phyloP scores from a whole-genome alignment of 140 eudicot genomes.

The Cichorium intybus region DNA sequence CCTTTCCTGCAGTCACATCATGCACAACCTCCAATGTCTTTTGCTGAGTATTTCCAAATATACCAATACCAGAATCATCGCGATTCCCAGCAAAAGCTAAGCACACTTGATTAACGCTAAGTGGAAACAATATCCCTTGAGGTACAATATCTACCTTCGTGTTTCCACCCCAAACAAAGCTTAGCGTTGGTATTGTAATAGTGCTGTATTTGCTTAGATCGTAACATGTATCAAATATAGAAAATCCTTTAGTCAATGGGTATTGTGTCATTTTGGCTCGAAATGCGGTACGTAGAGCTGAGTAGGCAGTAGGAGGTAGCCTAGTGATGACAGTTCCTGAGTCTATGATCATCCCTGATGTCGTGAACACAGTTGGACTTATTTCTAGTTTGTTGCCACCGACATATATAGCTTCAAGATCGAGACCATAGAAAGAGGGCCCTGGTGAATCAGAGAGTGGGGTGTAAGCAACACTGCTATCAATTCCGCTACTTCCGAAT shows the following conservation, averaged over 20 bases:
- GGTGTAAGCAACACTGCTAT: conserved; percentile 28
- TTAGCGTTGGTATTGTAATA: conserved; percentile 40
- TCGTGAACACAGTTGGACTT: conserved; percentile 42
- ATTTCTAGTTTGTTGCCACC: conserved; percentile 53
- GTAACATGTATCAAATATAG: conserved; percentile 74
- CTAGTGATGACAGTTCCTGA: conserved; percentile 89
- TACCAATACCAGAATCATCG: conserved; percentile 37
- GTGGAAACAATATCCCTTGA: conserved; percentile 33
- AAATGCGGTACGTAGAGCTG: conserved; percentile 43
- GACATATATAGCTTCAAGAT: conserved; percentile 33
- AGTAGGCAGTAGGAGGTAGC: conserved; percentile 67
- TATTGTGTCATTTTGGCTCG: conserved; percentile 48
- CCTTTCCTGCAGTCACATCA: conserved; percentile 60
- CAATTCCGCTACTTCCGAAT: conserved; percentile 37
- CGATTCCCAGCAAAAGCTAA: conserved; percentile 71
- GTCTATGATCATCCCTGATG: conserved; percentile 69
- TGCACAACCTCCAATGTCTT: conserved; percentile 56
- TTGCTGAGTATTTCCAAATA: conserved; percentile 67
- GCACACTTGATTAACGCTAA: conserved; percentile 29
- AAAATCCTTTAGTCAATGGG: conserved; percentile 40
- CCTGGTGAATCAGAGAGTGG: conserved; percentile 35
- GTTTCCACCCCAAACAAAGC: conserved; percentile 45
- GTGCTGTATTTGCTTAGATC: conserved; percentile 48
- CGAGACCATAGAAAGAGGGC: conserved; percentile 46
- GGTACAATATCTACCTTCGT: conserved; percentile 25